These are phyloP conservation scores for Sugiyamaella novakii DNA, from an alignment of 1,139 yeast species.

Conservation along the genomic window DNA sequence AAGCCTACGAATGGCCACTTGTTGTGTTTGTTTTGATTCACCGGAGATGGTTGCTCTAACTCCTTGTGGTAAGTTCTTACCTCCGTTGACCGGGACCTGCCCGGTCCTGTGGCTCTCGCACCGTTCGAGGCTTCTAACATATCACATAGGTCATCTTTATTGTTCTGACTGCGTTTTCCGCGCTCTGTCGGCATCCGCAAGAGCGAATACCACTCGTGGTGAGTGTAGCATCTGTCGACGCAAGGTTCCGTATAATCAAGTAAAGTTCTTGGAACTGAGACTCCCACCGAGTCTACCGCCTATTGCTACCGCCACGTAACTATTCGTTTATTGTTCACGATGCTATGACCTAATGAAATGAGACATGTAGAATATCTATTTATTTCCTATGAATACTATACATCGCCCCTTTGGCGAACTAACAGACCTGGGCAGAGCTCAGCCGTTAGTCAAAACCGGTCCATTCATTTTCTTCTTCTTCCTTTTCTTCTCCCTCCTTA, in stretches of 20 bases:
- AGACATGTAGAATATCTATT: too few species aligned
- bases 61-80: slow-evolving; percentile 37
- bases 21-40: slow-evolving; percentile 42
- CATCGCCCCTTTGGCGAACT: too few species aligned
- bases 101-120: not conserved
- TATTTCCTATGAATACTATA: too few species aligned
- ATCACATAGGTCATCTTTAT: slow-evolving; percentile 35
- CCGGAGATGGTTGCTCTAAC: slow-evolving; percentile 42
- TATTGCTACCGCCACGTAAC: too few species aligned
- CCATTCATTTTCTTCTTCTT: slow-evolving; percentile 29
- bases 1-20: slow-evolving; percentile 29
- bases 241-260: slow-evolving; percentile 35
- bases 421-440: too few species aligned
- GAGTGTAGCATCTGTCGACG: slow-evolving; percentile 43
- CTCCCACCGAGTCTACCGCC: too few species aligned
- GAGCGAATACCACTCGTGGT: slow-evolving; percentile 36
- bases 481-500: slow-evolving; percentile 18
- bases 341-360: too few species aligned
- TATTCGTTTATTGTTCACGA: not conserved
- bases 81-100: too few species aligned
- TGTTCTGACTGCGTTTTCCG: slow-evolving; percentile 43
- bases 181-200: slow-evolving; percentile 38
- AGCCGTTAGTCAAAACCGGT: slow-evolving; percentile 40
- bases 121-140: too few species aligned
- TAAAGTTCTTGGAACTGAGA: slow-evolving; percentile 35